Evolutionary conservation across 1,284 basidiomycete genomes (phyloP).

Genomic region (Peniophora sp.): DNA sequence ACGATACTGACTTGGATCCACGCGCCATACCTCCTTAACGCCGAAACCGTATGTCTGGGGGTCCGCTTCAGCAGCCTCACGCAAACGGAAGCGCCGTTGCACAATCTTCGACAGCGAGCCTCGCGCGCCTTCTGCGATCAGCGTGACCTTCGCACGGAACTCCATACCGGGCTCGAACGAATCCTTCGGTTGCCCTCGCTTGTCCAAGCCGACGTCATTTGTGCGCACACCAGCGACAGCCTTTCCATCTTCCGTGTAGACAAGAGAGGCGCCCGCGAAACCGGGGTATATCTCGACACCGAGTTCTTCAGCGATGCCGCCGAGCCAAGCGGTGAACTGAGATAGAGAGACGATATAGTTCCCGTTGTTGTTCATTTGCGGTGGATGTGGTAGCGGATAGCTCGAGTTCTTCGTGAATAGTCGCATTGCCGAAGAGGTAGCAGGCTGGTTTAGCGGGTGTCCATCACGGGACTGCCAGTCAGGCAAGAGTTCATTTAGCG

Average conservation of each 20-base stretch:
- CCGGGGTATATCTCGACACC: constrained; percentile 98
- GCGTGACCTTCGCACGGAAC: constrained; percentile 88
- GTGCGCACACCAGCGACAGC: constrained; percentile 82
- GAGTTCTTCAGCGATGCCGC: constrained; percentile 79
- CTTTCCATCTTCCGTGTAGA: constrained; percentile 65
- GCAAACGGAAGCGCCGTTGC: constrained; percentile 72
- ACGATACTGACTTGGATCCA: constrained; percentile 69
- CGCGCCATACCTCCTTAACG: constrained; percentile 96
- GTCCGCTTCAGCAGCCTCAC: constrained; percentile 57
- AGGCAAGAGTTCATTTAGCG: constrained; percentile 88
- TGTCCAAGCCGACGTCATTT: constrained; percentile 92
- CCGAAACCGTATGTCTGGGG: constrained; percentile 97
- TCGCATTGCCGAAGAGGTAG: constrained; percentile 80
- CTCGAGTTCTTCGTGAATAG: constrained; percentile 71
- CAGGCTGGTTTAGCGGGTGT: constrained; percentile 73
- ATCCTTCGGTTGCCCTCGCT: constrained; percentile 73
- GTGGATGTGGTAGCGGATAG: constrained; percentile 90
- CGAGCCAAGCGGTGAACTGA: constrained; percentile 86
- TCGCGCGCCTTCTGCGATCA: constrained; percentile 96
- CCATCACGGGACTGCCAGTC: constrained; percentile 62
- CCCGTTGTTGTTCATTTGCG: constrained; percentile 93
- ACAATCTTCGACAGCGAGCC: constrained; percentile 85
- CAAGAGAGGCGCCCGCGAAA: constrained; percentile 83
- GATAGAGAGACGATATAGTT: constrained; percentile 95
- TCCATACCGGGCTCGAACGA: constrained; percentile 96